These are phyloP conservation scores for Petunia secreta DNA, from an alignment of 257 asterid species.

Conservation along the genomic window DNA sequence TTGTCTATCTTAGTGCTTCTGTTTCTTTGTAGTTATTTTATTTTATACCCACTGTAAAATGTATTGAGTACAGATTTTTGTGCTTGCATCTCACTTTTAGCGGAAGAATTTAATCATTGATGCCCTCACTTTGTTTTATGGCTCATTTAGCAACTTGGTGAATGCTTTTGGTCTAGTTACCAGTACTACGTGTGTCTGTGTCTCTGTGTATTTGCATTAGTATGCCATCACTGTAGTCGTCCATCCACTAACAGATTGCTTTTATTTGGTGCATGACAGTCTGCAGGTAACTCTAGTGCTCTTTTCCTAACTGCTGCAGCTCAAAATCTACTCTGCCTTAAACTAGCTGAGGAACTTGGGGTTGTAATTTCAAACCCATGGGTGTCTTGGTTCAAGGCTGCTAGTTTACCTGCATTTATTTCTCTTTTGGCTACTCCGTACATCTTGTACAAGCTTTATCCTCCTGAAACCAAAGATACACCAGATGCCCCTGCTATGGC, in stretches of 20 bases:
- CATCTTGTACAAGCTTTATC: slow-evolving; percentile 81
- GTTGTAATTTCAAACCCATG: slow-evolving; percentile 82
- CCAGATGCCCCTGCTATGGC: slow-evolving; percentile 98
- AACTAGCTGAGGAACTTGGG: slow-evolving; percentile 97
- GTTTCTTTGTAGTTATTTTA: not conserved
- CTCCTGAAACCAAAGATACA: slow-evolving; percentile 93
- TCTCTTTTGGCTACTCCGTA: slow-evolving; percentile 82
- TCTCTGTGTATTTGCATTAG: not conserved
- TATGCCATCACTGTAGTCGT: not conserved
- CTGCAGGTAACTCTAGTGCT: slow-evolving; percentile 95
- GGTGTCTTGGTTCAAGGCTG: slow-evolving; percentile 97
- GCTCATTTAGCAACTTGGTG: not conserved
- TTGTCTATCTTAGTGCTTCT: not conserved
- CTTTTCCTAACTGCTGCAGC: slow-evolving; percentile 99
- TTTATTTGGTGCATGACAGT: slow-evolving; percentile 60
- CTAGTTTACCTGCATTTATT: slow-evolving; percentile 85
- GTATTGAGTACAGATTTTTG: slow-evolving; percentile 1
- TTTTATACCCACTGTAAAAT: not conserved
- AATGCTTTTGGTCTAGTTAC: not conserved
- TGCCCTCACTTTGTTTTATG: not conserved
- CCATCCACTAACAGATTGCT: slow-evolving; percentile 45
- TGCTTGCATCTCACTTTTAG: not conserved
- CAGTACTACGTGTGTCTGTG: not conserved
- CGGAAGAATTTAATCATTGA: slow-evolving; percentile 13
- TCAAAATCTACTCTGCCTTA: slow-evolving; percentile 93